Percentiles rank a stretch among this genome's conserved stretches.
These are phyloP conservation scores for Mycena filopes DNA, from an alignment of 768 basidiomycete species.

Conservation along the genomic window DNA sequence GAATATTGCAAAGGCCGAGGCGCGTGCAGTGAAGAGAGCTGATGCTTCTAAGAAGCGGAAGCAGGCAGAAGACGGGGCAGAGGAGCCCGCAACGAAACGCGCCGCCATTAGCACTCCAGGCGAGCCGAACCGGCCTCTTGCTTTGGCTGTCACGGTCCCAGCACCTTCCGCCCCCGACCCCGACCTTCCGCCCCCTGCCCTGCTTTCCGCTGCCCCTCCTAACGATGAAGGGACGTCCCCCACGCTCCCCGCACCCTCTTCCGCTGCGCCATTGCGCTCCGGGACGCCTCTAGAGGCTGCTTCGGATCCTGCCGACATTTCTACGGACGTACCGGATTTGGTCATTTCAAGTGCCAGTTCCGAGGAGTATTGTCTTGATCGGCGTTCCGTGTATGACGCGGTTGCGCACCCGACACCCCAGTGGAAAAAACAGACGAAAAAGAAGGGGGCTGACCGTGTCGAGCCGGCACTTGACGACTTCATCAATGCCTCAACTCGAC, in stretches of 20 bases:
- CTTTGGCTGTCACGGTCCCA: not conserved
- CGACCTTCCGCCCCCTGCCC: no score
- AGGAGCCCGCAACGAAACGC: not conserved
- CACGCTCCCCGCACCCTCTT: no score
- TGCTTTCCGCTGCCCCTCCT: no score
- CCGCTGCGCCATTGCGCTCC: no score
- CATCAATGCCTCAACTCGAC: slow-evolving; percentile 7
- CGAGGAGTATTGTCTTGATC: not conserved
- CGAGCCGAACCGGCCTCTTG: not conserved
- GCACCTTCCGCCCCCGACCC: not conserved
- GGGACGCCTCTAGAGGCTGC: no score
- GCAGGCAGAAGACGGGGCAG: not conserved
- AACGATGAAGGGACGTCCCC: no score
- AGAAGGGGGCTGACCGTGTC: slow-evolving; percentile 2
- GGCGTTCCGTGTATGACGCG: not conserved
- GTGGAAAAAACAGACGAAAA: slow-evolving; percentile 10
- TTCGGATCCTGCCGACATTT: no score
- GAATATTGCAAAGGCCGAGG: slow-evolving; percentile 30
- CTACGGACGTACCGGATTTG: no score
- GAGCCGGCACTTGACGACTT: slow-evolving; percentile 16
- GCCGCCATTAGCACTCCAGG: not conserved
- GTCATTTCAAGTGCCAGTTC: not conserved
- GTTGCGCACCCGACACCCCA: not conserved
- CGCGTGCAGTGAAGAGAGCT: not conserved
- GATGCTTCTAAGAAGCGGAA: slow-evolving; percentile 6